Conservation (phyloP, 2,329 filamentous ascomycete species). For the Epichloe scottii region DNA sequence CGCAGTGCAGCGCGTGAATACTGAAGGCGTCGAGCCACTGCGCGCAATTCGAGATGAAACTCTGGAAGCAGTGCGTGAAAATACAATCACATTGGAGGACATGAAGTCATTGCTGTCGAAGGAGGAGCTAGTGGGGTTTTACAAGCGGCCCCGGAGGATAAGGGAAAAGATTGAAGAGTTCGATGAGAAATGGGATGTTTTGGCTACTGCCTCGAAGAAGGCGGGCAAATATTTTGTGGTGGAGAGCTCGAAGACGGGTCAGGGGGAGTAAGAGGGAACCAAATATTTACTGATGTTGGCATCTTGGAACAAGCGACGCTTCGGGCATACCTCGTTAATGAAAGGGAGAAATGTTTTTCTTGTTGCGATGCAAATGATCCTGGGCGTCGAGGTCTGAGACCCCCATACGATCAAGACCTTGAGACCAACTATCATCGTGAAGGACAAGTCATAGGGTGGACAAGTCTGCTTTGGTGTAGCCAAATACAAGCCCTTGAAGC, state of each 20-base stretch:
- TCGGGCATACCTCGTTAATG: background rate
- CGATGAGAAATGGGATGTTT: constrained; percentile 57
- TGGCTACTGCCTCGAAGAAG: constrained; percentile 52
- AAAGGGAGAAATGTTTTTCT: too few species aligned
- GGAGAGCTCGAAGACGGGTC: constrained; percentile 38
- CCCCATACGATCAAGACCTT: too few species aligned
- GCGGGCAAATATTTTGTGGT: constrained; percentile 69
- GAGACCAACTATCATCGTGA: too few species aligned
- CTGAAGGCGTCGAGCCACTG: constrained; percentile 58
- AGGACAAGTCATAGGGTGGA: too few species aligned
- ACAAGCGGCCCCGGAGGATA: constrained; percentile 29
- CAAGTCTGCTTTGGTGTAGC: too few species aligned
- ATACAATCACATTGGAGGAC: constrained; percentile 45
- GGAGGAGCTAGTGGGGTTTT: constrained; percentile 50
- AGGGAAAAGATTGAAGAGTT: constrained; percentile 23
- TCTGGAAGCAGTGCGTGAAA: constrained; percentile 42
- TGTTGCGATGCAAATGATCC: too few species aligned
- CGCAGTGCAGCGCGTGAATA: constrained; percentile 70
- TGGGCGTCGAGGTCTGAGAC: too few species aligned
- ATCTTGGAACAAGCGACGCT: background rate
- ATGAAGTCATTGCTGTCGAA: constrained; percentile 42
- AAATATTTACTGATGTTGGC: background rate
- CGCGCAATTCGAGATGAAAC: constrained; percentile 75
- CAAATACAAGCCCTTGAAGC: too few species aligned
- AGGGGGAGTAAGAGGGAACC: constrained; percentile 4